Base-by-base conservation (phyloP, 2,329 filamentous ascomycete genomes). In the Aspergillus fructus region DNA sequence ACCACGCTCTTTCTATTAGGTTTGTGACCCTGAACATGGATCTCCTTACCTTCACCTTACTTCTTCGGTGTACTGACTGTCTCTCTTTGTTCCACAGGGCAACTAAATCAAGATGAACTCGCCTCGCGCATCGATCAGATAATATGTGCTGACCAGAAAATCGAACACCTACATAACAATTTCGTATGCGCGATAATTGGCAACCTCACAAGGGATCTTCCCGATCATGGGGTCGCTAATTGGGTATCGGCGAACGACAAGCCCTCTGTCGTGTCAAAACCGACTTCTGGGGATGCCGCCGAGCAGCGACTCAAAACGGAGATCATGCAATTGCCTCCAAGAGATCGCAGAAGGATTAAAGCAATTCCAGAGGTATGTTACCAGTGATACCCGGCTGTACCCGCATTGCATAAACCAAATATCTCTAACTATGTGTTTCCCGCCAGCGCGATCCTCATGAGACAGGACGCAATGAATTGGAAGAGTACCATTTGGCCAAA, bases 241-340 rank as follows among this genome's bases (percentile, higher is more conserved):
- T 88, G 84, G 83, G 85, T 88, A 48, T 82, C 83, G 40, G 84
- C 84, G 34, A 85, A 84, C 59, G 79, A 81, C 68, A 81, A 81
- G 65, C 76, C 78, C 15, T 77, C 76, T 9, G 69, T 77, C 52
- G 71, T 79, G 39, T 77, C 76, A 11, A 81, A 81, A 64, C 79
- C 80, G 13, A 76, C 78, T 34, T 80, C 81, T 19, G 83, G 83
- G 48, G 85, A 88, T 75, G 83, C 82, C 54, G 81, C 81, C 42
- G 85, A 88, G 68, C 85, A 87, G 70, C 73, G 85, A 61, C 71
- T 87, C 49, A 88, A 87, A 73, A 79, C 79, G 27, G 85, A 88
- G 73, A 79, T 87, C 13, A 88, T 88, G 85, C 79, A 82, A 55
- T 69, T 88, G 45, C 83, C 81, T 47, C 78, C 84, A 2, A 73